Evolutionary conservation across 2,329 filamentous ascomycete species (phyloP).

Genomic region (Alternaria triticimaculans): DNA sequence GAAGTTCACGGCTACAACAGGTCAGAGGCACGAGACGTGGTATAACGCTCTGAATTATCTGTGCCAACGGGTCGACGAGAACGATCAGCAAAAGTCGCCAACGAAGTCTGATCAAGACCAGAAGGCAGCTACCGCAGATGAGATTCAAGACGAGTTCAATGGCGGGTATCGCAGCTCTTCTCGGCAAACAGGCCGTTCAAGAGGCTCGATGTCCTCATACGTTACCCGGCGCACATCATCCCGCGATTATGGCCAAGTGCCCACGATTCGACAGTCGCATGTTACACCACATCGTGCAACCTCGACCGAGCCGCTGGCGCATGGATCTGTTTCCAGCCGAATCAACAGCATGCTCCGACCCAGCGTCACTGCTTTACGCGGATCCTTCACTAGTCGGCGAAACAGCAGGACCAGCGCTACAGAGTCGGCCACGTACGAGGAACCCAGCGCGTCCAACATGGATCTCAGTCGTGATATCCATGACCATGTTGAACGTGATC

Average conservation of each 20-base stretch:
- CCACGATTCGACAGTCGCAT: constrained; percentile 55
- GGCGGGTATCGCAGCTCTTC: constrained; percentile 62
- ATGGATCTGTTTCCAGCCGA: constrained; percentile 55
- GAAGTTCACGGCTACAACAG: constrained; percentile 93
- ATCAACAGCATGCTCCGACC: constrained; percentile 56
- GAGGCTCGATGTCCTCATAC: constrained; percentile 77
- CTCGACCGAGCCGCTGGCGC: constrained; percentile 41
- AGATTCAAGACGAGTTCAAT: constrained; percentile 77
- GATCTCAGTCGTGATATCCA: constrained; percentile 78
- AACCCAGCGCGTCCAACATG: constrained; percentile 73
- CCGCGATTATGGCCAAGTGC: constrained; percentile 48
- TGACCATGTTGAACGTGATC: constrained; percentile 75
- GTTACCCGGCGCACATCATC: constrained; percentile 64
- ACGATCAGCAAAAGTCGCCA: constrained; percentile 43
- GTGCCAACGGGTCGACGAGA: constrained; percentile 71
- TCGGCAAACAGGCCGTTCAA: constrained; percentile 59
- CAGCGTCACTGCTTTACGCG: constrained; percentile 48
- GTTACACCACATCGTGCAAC: constrained; percentile 35
- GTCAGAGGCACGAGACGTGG: constrained; percentile 96
- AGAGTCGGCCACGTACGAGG: constrained; percentile 54
- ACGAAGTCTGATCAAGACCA: constrained; percentile 52
- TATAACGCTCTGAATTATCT: constrained; percentile 96
- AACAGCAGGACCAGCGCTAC: constrained; percentile 48
- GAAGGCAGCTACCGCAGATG: constrained; percentile 61
- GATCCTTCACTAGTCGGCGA: constrained; percentile 58